Evolutionary conservation across 257 asterid species (phyloP), one percentile per base, ranked within the genome.

Genomic region (Nicotiana noctiflora): DNA sequence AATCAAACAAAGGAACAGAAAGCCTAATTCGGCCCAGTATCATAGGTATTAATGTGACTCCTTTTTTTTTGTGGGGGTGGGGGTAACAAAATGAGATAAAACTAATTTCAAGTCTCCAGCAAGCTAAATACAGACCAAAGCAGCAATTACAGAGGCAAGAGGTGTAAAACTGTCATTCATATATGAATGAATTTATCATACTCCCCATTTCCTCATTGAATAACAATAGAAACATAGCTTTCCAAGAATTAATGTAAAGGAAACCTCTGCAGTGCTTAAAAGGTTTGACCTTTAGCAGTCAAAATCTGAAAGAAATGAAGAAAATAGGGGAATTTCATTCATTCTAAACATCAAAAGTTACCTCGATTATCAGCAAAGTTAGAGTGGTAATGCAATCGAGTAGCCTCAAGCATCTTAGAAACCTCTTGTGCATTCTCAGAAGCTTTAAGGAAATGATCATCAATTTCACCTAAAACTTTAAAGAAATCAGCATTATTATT

Each of bases 361-460:
- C 99, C 99, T 92, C 93, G 91, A 89, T 93, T 91, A 88, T 95
- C 98, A 0, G 99, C 97, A 65, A 95, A 95, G 83, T 93, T 95
- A 0, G 97, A 92, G 88, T 95, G 99, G 81, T 93, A 95, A 87
- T 95, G 99, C 92, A 95, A 79, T 86, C 91, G 86, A 1, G 97
- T 92, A 56, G 99, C 99, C 90, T 95, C 99, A 29, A 95, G 92
- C 97, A 90, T 91, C 93, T 89, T 92, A 0, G 99, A 95, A 61
- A 95, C 99, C 89, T 87, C 96, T 82, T 93, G 97, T 0, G 98
- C 92, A 84, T 91, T 83, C 86, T 92, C 92, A 29, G 97, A 93
- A 88, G 98, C 96, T 87, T 90, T 88, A 29, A 95, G 89, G 84
- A 95, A 95, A 84, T 90, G 93, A 89, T 95, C 98, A 79, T 95